Percentiles rank a stretch among this genome's conserved stretches.
Evolutionary conservation across 2,329 filamentous ascomycete genomes (phyloP).

Genomic region (Cadophora sp.): DNA sequence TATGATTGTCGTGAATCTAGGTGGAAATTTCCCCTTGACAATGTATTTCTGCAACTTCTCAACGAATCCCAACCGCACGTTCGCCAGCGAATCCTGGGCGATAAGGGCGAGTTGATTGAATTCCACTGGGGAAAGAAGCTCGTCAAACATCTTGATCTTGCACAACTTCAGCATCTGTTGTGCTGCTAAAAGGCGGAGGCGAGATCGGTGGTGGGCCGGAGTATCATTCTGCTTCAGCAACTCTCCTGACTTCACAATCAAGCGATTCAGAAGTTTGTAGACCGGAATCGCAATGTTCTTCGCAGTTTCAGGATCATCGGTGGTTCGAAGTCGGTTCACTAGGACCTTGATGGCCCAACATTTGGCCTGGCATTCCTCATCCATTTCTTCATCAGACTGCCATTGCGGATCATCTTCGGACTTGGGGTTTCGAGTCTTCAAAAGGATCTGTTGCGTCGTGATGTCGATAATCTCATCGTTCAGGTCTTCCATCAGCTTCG

Average conservation of each 20-base stretch:
- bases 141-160: constrained; percentile 76
- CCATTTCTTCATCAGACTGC: constrained; percentile 71
- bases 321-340: constrained; percentile 79
- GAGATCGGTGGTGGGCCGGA: constrained; percentile 77
- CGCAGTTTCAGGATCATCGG: constrained; percentile 56
- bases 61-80: constrained; percentile 81
- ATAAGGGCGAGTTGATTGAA: constrained; percentile 86
- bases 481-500: constrained; percentile 74
- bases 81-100: constrained; percentile 76
- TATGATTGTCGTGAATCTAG: constrained; percentile 86
- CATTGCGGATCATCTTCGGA: constrained; percentile 65
- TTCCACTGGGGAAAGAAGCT: constrained; percentile 71
- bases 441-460: constrained; percentile 75
- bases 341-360: constrained; percentile 83
- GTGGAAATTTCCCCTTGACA: constrained; percentile 70
- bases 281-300: constrained; percentile 70
- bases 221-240: constrained; percentile 78
- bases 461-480: constrained; percentile 82
- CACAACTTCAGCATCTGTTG: constrained; percentile 86
- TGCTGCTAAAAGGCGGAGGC: constrained; percentile 82
- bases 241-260: constrained; percentile 80
- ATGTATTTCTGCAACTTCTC: constrained; percentile 91
- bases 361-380: constrained; percentile 85
- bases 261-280: constrained; percentile 78
- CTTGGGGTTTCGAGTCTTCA: constrained; percentile 70